Percentiles rank a stretch among this genome's conserved stretches.
These are phyloP conservation scores for Sergeia podlipaevii DNA, from an alignment of 208 protist genomes.

Conservation along the genomic window DNA sequence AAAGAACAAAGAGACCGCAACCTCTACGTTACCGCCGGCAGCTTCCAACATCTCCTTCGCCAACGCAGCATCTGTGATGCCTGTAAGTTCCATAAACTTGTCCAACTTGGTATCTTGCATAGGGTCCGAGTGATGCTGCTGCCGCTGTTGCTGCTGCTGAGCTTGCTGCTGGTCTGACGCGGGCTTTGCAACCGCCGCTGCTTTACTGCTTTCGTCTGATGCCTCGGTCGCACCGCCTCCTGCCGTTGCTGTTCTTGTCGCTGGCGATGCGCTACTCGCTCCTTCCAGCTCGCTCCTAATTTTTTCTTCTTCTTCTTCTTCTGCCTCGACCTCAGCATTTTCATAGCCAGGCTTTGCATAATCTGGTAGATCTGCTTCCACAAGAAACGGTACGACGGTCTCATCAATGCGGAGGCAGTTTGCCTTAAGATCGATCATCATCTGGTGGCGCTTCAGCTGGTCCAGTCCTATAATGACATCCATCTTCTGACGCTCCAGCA, in stretches of 20 bases:
- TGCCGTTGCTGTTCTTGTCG: background rate
- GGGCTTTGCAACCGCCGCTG: background rate
- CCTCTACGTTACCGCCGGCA: slow-evolving; percentile 40
- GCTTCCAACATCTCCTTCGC: slow-evolving; percentile 42
- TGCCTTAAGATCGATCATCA: slow-evolving; percentile 60
- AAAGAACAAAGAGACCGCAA: slow-evolving; percentile 25
- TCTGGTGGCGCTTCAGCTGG: slow-evolving; percentile 87
- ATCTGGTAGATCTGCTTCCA: slow-evolving; percentile 43
- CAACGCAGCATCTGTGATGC: slow-evolving; percentile 9
- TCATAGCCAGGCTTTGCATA: background rate
- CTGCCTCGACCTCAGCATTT: slow-evolving; percentile 5
- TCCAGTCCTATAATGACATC: slow-evolving; percentile 95
- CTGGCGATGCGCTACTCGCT: background rate
- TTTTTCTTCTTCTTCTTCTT: slow-evolving; percentile 2
- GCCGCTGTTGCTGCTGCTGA: background rate
- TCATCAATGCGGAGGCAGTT: slow-evolving; percentile 52
- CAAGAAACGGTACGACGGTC: slow-evolving; percentile 46
- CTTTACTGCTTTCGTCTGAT: background rate
- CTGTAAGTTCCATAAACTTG: slow-evolving; percentile 38
- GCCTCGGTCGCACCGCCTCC: too few relatives aligned
- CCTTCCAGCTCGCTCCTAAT: background rate
- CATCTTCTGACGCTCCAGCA: slow-evolving; percentile 87
- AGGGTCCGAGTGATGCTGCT: too few relatives aligned
- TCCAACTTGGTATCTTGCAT: too few relatives aligned
- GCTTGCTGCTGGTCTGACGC: slow-evolving; percentile 4